Evolutionary conservation across 1,284 basidiomycete genomes (phyloP).

Genomic region (Sphagnurus paluster): DNA sequence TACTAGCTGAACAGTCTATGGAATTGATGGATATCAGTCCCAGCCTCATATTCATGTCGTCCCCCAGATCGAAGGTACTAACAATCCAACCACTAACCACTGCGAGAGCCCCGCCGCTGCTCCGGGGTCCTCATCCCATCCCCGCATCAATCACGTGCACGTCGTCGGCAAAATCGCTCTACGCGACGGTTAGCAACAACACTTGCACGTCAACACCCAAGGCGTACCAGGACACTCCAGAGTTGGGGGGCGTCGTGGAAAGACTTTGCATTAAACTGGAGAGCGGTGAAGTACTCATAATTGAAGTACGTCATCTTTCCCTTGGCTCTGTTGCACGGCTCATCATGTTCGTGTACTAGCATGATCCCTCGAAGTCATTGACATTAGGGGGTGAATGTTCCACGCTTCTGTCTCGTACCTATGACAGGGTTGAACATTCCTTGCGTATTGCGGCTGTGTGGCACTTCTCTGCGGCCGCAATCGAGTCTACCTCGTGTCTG

Average conservation of each 20-base stretch:
- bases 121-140: conserved; percentile 1
- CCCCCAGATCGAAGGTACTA: neutral
- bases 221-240: conserved; percentile 10
- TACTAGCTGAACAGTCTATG: conserved; percentile 2
- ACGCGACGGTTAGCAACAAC: conserved; percentile 5
- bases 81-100: conserved; percentile 4
- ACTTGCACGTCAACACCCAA: conserved; percentile 2
- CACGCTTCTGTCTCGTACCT: neutral
- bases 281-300: conserved; percentile 1
- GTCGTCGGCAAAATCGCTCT: conserved; percentile 10
- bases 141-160: conserved; percentile 14
- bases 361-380: conserved; percentile 14
- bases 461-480: conserved; percentile 1
- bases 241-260: conserved; percentile 9
- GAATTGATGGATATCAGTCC: conserved; percentile 1
- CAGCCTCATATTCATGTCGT: neutral
- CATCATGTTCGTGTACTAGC: conserved; percentile 8
- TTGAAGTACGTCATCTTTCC: conserved; percentile 1
- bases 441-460: neutral
- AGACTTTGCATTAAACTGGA: conserved; percentile 11
- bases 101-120: neutral
- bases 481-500: conserved; percentile 10
- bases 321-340: neutral
- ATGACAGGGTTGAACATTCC: neutral
- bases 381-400: conserved; percentile 8